Base-by-base conservation (phyloP, 2,329 filamentous ascomycete species). In the Dissoconium aciculare region DNA sequence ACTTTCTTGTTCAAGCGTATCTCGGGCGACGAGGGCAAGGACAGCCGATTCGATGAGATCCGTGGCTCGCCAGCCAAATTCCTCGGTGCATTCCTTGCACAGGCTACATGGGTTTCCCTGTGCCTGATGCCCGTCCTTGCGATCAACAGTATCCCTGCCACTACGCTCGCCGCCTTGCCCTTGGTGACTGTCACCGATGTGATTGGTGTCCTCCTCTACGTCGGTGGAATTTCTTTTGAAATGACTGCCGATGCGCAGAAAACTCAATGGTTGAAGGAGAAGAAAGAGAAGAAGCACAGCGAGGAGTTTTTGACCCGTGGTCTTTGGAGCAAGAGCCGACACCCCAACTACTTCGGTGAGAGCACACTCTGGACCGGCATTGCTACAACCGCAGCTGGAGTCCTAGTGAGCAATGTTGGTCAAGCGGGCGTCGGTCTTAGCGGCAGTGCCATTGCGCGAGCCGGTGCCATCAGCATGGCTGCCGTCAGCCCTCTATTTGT, bases 271-370 rank as follows among this genome's bases (percentile, higher is more conserved):
- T 46, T 66, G 35, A 52, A 58, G 32, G 71, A 67, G 34, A 76
- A 71, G 59, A 66, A 66, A 43, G 58, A 62, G 27, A 79, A 79
- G 62, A 60, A 67, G 44, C 76, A 81, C 37, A 66, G 67, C 14
- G 74, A 80, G 52, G 64, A 71, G 27, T 80, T 79, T 44, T 48
- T 80, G 38, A 75, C 72, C 0, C 51, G 58, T 1, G 75, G 75
- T 0, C 45, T 80, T 19, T 80, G 74, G 68, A 58, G 60, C 4
- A 63, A 66, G 46, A 68, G 62, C 28, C 56, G 71, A 37, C 71
- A 77, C 52, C 75, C 75, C 1, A 77, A 80, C 46, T 80, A 80
- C 56, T 77, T 80, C 49, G 76, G 75, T n/a, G 75, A 80, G 51
- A 64, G 62, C 15, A 74, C 70, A 8, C 57, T 81, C 17, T 81